Evolutionary conservation across 2,329 filamentous ascomycete genomes (phyloP).

Genomic region (Nemania bipapillata): DNA sequence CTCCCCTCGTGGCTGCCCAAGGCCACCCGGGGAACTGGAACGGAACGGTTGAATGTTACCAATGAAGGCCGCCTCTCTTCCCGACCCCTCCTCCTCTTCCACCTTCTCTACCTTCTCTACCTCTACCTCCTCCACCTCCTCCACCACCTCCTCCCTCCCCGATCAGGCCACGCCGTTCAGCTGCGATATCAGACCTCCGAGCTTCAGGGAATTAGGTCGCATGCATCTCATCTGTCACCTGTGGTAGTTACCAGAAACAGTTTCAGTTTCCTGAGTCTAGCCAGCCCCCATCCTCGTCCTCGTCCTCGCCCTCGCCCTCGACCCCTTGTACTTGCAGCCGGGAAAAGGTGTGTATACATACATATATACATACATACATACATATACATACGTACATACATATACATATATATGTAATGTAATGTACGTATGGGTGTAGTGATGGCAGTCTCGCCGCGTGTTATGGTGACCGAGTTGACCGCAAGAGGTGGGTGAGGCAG

Average conservation of each 20-base stretch:
- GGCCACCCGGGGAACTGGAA: slow-evolving; percentile 19
- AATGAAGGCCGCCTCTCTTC: not conserved
- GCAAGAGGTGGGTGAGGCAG: not conserved
- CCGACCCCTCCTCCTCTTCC: not conserved
- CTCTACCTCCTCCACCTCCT: not conserved
- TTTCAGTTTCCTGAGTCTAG: not conserved
- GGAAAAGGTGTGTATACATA: no score
- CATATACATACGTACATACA: no score
- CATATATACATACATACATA: no score
- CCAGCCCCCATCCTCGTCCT: no score
- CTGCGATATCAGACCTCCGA: not conserved
- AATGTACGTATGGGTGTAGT: not conserved
- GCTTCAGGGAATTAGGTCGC: not conserved
- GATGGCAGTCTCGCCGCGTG: not conserved
- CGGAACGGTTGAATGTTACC: not conserved
- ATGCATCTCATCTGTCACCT: slow-evolving; percentile 3
- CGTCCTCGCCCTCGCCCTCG: not conserved
- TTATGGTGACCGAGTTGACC: not conserved
- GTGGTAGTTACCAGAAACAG: not conserved
- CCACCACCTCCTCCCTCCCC: not conserved
- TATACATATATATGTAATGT: not conserved
- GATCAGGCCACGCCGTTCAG: slow-evolving; percentile 16
- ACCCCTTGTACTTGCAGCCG: not conserved
- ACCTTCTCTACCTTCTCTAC: not conserved
- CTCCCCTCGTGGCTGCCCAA: slow-evolving; percentile 8